Evolutionary conservation across 2,329 filamentous ascomycete genomes (phyloP).

Genomic region (Cladosporium sp.): DNA sequence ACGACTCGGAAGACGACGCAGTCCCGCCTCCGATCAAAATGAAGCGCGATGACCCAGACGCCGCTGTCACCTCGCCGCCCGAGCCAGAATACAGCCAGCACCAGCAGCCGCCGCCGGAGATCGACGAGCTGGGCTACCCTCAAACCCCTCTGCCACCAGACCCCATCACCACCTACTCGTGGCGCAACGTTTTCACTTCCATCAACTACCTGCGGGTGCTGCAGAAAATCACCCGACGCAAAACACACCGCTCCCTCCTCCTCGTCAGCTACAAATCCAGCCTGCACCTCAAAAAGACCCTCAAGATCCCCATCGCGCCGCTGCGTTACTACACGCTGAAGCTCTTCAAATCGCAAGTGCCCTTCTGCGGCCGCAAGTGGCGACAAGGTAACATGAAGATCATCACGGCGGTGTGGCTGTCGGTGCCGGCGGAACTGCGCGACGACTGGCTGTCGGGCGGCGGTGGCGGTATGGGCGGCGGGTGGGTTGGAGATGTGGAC

Average conservation of each 20-base stretch:
- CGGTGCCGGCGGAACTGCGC: constrained; percentile 83
- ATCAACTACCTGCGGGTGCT: constrained; percentile 95
- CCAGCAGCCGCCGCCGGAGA: constrained; percentile 42
- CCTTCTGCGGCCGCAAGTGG: constrained; percentile 97
- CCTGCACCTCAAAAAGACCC: constrained; percentile 81
- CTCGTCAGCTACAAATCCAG: constrained; percentile 94
- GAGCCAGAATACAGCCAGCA: constrained; percentile 26
- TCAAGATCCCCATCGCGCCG: constrained; percentile 82
- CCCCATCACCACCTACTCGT: constrained; percentile 84
- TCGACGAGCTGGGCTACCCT: constrained; percentile 84
- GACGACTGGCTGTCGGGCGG: constrained; percentile 93
- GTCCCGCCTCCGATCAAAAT: constrained; percentile 73
- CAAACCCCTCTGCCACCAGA: constrained; percentile 61
- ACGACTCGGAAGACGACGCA: constrained; percentile 59
- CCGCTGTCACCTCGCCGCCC: constrained; percentile 31
- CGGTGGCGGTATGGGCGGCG: constrained; percentile 33
- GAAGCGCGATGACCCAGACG: constrained; percentile 38
- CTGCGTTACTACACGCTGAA: constrained; percentile 92
- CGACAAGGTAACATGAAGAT: constrained; percentile 97
- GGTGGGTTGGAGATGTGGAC: constrained; percentile 61
- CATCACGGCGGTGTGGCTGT: constrained; percentile 92
- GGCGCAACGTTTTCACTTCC: constrained; percentile 88
- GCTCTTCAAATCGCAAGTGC: constrained; percentile 96
- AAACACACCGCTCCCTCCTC: constrained; percentile 87
- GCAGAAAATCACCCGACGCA: constrained; percentile 95